Percentiles rank a stretch among this genome's conserved stretches.
Conservation (phyloP, 495 filamentous ascomycete species). For the Aspergillus ostianus region DNA sequence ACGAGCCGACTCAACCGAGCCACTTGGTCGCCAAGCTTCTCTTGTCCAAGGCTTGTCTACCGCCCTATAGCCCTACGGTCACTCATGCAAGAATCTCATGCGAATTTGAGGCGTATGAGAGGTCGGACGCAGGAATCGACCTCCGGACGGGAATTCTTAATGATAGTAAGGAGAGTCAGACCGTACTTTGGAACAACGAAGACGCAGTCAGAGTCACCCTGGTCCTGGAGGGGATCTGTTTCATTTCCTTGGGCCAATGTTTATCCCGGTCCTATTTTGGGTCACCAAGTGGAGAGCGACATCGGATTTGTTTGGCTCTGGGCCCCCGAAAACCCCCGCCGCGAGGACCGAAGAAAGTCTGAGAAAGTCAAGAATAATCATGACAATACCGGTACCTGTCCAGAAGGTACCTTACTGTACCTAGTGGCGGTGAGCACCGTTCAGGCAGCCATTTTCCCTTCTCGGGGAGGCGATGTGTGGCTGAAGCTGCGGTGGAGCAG, state of each 20-base stretch:
- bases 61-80: constrained; percentile 19
- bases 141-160: neutral
- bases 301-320: constrained; percentile 6
- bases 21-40: constrained; percentile 29
- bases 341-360: neutral
- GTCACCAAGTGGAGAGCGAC: constrained; percentile 5
- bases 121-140: neutral
- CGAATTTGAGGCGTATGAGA: too few species aligned
- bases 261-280: constrained; percentile 1
- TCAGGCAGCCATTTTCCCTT: constrained; percentile 1
- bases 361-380: neutral
- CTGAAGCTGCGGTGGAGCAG: constrained; percentile 1
- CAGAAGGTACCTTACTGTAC: too few species aligned
- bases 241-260: constrained; percentile 12
- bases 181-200: neutral
- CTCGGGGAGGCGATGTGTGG: neutral
- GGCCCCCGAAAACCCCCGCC: neutral
- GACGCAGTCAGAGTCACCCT: neutral
- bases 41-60: constrained; percentile 30
- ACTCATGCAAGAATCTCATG: neutral
- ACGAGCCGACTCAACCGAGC: constrained; percentile 16
- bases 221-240: constrained; percentile 3
- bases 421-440: constrained; percentile 5
- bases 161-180: neutral
- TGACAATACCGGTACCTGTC: neutral